Evolutionary conservation across 371 early-diverging fungal genomes (phyloP).

Genomic region (Furculomyces boomerangus): DNA sequence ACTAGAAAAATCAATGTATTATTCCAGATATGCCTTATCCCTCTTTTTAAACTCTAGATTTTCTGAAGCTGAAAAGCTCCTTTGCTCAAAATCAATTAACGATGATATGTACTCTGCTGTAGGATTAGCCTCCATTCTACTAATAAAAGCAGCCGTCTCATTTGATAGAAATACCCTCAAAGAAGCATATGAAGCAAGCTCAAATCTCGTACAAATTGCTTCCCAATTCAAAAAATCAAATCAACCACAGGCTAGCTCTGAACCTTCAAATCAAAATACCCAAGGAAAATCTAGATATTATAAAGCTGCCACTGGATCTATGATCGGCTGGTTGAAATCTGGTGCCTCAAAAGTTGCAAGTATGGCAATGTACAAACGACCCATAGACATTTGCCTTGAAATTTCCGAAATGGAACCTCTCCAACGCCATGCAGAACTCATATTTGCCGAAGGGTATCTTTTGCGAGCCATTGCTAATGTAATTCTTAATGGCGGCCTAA

Average conservation of each 20-base stretch:
- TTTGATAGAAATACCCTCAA: constrained; percentile 43
- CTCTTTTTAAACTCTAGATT: neutral
- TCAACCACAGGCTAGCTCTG: no score
- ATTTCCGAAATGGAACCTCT: constrained; percentile 36
- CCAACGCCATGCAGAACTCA: constrained; percentile 58
- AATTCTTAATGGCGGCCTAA: constrained; percentile 42
- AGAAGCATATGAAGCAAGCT: constrained; percentile 34
- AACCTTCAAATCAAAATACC: neutral
- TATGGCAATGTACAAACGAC: constrained; percentile 11
- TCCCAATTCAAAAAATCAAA: constrained; percentile 26
- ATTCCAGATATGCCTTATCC: neutral
- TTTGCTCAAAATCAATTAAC: neutral
- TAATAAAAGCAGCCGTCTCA: constrained; percentile 48
- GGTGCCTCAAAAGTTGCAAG: constrained; percentile 13
- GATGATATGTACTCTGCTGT: constrained; percentile 34
- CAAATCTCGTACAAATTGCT: constrained; percentile 34
- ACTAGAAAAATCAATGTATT: neutral
- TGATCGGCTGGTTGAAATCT: constrained; percentile 11
- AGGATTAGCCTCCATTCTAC: constrained; percentile 43
- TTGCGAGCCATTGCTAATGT: constrained; percentile 46
- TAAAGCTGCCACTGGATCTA: constrained; percentile 2
- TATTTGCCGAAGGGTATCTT: constrained; percentile 48
- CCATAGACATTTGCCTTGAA: constrained; percentile 13
- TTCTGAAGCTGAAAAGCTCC: neutral
- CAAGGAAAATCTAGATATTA: constrained; percentile 4